A percentile compares a stretch with the other conserved stretches of the same genome.
Evolutionary conservation across 352 stramenopile genomes (phyloP).

Genomic region (Globisporangium emineosum): DNA sequence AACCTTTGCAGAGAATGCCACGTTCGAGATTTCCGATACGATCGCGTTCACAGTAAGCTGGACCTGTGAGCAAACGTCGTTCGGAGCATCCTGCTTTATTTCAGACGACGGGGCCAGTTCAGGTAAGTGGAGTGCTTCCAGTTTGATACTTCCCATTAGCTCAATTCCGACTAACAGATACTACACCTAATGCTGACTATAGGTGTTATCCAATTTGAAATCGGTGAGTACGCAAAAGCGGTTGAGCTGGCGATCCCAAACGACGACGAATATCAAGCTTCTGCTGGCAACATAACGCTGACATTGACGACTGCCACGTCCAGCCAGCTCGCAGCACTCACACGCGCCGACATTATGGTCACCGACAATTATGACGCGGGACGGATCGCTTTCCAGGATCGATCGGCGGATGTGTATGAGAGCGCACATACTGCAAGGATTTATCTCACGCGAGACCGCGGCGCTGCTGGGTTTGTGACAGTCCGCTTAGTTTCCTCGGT

Average conservation of each 20-base stretch:
- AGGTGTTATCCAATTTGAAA: slow-evolving; percentile 22
- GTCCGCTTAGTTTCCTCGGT: slow-evolving; percentile 29
- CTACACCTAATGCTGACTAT: background rate
- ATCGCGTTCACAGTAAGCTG: slow-evolving; percentile 3
- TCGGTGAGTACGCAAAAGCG: slow-evolving; percentile 25
- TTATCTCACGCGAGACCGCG: slow-evolving; percentile 16
- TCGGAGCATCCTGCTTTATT: slow-evolving; percentile 17
- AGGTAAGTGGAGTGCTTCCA: slow-evolving; percentile 16
- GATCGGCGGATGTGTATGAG: slow-evolving; percentile 21
- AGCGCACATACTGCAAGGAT: slow-evolving; percentile 12
- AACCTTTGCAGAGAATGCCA: slow-evolving; percentile 11
- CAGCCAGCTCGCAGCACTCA: slow-evolving; percentile 15
- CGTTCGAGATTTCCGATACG: slow-evolving; percentile 22
- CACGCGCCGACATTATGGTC: slow-evolving; percentile 21
- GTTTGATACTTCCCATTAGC: background rate
- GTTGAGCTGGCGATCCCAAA: slow-evolving; percentile 31
- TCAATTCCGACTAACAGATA: background rate
- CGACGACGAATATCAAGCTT: slow-evolving; percentile 22
- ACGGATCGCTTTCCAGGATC: slow-evolving; percentile 23
- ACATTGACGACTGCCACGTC: slow-evolving; percentile 17
- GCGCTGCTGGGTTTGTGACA: slow-evolving; percentile 13
- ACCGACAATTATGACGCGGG: slow-evolving; percentile 37
- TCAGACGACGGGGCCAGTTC: slow-evolving; percentile 16
- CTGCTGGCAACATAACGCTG: slow-evolving; percentile 25
- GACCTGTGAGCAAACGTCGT: background rate